These are phyloP conservation scores for Fraxinus pennsylvanica DNA, from an alignment of 257 asterid genomes.

Conservation along the genomic window DNA sequence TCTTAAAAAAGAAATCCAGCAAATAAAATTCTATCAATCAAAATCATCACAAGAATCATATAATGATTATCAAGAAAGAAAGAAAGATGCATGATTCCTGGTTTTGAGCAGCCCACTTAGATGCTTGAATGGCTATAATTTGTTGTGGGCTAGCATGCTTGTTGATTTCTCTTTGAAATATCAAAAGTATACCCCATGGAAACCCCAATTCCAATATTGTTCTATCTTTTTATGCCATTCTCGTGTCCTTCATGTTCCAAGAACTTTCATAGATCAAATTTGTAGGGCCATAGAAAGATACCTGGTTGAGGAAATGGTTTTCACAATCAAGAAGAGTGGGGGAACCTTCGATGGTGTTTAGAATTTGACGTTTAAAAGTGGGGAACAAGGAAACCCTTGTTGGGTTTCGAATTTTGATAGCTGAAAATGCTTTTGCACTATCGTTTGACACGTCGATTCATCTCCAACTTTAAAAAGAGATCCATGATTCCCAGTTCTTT, in stretches of 20 bases:
- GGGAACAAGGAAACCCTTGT: neutral
- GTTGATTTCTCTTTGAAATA: neutral
- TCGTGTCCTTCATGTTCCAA: neutral
- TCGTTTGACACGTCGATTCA: neutral
- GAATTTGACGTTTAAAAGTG: neutral
- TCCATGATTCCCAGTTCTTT: neutral
- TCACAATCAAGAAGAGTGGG: neutral
- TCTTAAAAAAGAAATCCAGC: neutral
- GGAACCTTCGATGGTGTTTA: neutral
- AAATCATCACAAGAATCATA: neutral
- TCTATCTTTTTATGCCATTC: neutral
- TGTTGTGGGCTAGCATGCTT: neutral
- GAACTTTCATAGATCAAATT: slow-evolving; percentile 2
- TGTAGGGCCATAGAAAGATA: slow-evolving; percentile 1
- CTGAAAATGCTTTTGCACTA: too few species aligned
- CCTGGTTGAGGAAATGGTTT: neutral
- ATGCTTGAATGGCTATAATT: neutral
- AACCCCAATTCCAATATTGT: neutral
- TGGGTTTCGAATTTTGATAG: neutral
- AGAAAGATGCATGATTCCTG: neutral
- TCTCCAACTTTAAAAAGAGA: neutral
- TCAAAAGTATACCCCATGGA: neutral
- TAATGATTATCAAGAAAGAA: neutral
- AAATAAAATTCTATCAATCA: neutral
- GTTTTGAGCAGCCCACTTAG: neutral